phyloP scores from a whole-genome alignment of 306 rosid genomes.

The Corylus americana region DNA sequence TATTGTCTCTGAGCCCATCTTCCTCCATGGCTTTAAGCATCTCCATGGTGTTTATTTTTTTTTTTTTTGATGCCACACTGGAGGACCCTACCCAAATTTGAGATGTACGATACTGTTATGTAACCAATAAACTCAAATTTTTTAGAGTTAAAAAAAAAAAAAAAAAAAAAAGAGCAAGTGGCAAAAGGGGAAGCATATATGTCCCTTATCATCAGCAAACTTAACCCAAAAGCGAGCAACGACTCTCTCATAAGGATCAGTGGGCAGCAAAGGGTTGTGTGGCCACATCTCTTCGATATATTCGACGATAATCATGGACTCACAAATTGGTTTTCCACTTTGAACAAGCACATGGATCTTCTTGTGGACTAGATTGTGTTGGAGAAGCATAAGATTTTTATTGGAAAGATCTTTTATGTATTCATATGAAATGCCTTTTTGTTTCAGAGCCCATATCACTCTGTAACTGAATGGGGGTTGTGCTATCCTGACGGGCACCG shows the following conservation, averaged over 20 bases:
- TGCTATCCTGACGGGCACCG: too few species aligned
- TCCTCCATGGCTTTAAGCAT: slow-evolving; percentile 16
- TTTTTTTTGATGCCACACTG: slow-evolving; percentile 6
- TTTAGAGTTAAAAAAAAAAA: too few species aligned
- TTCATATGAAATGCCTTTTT: slow-evolving; percentile 52
- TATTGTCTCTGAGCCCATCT: slow-evolving; percentile 12
- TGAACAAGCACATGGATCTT: slow-evolving; percentile 57
- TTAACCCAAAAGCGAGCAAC: slow-evolving; percentile 50
- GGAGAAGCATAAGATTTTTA: slow-evolving; percentile 42
- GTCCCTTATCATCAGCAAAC: slow-evolving; percentile 39
- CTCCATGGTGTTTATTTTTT: slow-evolving; percentile 8
- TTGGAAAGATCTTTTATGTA: slow-evolving; percentile 45
- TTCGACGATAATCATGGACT: slow-evolving; percentile 50
- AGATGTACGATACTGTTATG: not conserved
- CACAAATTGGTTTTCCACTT: slow-evolving; percentile 46
- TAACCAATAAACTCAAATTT: too few species aligned
- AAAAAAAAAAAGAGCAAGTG: too few species aligned
- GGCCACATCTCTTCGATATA: slow-evolving; percentile 58
- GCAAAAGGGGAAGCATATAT: too few species aligned
- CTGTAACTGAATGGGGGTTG: slow-evolving; percentile 34
- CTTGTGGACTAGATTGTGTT: slow-evolving; percentile 54
- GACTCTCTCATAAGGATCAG: slow-evolving; percentile 43
- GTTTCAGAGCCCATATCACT: slow-evolving; percentile 52
- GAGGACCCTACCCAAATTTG: not conserved
- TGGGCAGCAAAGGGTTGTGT: slow-evolving; percentile 40